Conservation (phyloP, 2,329 filamentous ascomycete genomes). For the Verticillium dahliae region DNA sequence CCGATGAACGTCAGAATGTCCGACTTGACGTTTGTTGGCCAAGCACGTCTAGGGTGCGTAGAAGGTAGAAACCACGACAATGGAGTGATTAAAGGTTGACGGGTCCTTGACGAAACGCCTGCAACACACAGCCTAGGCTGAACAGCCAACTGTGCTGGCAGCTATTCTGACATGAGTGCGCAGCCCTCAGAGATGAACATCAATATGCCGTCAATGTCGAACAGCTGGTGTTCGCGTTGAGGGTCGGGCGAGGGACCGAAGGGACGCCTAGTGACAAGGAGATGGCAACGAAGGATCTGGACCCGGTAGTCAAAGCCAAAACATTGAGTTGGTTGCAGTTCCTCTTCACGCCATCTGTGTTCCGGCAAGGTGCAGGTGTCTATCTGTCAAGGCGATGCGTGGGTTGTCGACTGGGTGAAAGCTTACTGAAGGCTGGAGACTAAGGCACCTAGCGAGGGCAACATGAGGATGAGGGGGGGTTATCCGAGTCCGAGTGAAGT, state of each 20-base stretch:
- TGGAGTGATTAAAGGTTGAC: background rate
- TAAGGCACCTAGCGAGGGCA: no score
- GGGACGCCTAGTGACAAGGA: background rate
- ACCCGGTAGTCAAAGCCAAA: background rate
- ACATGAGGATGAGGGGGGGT: background rate
- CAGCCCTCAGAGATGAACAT: no score
- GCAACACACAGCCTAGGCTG: background rate
- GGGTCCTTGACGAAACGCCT: background rate
- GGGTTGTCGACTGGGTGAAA: background rate
- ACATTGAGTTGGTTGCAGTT: background rate
- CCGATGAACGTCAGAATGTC: background rate
- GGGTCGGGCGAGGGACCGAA: background rate
- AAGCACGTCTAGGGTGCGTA: no score
- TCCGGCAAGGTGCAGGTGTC: background rate
- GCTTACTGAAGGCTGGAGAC: background rate
- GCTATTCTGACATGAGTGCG: background rate
- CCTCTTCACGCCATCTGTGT: no score
- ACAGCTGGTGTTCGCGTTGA: background rate
- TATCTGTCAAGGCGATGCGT: no score
- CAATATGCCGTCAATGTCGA: no score
- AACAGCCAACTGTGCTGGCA: no score
- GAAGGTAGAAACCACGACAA: background rate
- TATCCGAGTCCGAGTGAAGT: background rate
- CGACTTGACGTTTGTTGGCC: background rate
- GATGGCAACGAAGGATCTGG: background rate